These are phyloP conservation scores for Cladosporium sp. DNA, from an alignment of 2,329 filamentous ascomycete species.

Conservation along the genomic window DNA sequence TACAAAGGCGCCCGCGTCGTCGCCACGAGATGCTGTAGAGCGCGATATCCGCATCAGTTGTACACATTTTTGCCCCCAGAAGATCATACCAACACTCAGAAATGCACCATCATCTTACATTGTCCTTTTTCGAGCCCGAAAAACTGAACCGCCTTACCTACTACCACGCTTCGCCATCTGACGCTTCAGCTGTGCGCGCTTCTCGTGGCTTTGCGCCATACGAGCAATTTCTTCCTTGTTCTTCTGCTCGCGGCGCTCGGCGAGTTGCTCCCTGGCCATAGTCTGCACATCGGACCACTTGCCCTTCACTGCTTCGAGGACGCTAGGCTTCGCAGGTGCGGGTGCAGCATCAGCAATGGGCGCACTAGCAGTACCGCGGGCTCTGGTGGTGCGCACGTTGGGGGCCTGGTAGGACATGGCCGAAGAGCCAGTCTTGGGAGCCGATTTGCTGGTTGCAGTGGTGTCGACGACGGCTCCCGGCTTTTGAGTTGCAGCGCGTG, in stretches of 20 bases:
- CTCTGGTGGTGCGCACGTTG: conserved; percentile 15
- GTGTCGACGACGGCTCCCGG: not conserved
- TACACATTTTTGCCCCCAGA: not conserved
- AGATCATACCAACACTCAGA: not conserved
- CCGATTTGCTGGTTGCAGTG: conserved; percentile 3
- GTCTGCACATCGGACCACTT: conserved; percentile 5
- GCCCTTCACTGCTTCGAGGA: conserved; percentile 20
- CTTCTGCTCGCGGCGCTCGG: conserved; percentile 21
- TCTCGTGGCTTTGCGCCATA: conserved; percentile 35
- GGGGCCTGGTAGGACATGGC: conserved; percentile 19
- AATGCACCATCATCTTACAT: conserved; percentile 9
- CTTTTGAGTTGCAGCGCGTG: not conserved
- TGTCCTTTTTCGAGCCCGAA: too few relatives aligned
- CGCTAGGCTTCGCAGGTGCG: not conserved
- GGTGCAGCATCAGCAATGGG: not conserved
- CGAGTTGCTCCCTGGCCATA: conserved; percentile 8
- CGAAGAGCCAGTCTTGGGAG: not conserved
- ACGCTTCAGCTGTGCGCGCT: conserved; percentile 25
- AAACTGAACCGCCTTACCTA: not conserved
- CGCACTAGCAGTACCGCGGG: not conserved
- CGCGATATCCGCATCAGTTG: not conserved
- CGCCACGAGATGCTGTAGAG: not conserved
- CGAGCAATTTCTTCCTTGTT: conserved; percentile 28
- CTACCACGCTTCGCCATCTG: conserved; percentile 12
- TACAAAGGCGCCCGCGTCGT: not conserved